Base-by-base conservation (phyloP, 768 basidiomycete species). In the Lactifluus volemus region DNA sequence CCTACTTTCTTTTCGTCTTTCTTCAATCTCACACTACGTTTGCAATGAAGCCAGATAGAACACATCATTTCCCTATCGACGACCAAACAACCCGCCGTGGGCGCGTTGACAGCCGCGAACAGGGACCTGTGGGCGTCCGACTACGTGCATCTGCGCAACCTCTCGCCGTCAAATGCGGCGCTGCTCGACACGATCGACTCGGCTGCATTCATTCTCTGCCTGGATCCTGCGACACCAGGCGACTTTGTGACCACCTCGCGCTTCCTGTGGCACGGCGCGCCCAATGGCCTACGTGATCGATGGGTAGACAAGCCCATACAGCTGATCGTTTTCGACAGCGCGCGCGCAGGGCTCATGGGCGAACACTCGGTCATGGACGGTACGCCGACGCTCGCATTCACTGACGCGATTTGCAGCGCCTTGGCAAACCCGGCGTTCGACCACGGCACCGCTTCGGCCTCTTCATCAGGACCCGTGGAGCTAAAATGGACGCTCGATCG, bases 331-430 rank as follows among this genome's bases (percentile, higher is more conserved):
- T 92, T 84, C 68, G 89, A 91, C 71, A 89, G 92, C 64, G 83
- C 78, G 12, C 77, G 82, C 52, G 87, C 91, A 1, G 95, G 93
- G 5, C 73, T 97, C 67, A 88, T 96, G 82, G 95, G 95, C 49
- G 95, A 98, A 72, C 95, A 93, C 70, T 90, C 88, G 17, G 78
- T 89, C 60, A 93, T 93, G 91, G 91, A 93, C 67, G 91, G 91
- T 39, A 92, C 91, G 15, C 91, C 91, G 4, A 88, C 83, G 15
- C 83, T 81, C 29, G 80, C 89, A 25, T 70, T 91, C 66, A 86
- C 83, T 66, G 86, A 92, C 68, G 79, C 84, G 19, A 75, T 91
- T 41, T 77, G 92, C 64, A 78, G 78, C 59, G 78, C 77, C 68
- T 72, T 92, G 30, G 77, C 82, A 21, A 72, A 79, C 63, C 80